Evolutionary conservation across 208 protist genomes (phyloP).

Genomic region (Crithidia bombi): DNA sequence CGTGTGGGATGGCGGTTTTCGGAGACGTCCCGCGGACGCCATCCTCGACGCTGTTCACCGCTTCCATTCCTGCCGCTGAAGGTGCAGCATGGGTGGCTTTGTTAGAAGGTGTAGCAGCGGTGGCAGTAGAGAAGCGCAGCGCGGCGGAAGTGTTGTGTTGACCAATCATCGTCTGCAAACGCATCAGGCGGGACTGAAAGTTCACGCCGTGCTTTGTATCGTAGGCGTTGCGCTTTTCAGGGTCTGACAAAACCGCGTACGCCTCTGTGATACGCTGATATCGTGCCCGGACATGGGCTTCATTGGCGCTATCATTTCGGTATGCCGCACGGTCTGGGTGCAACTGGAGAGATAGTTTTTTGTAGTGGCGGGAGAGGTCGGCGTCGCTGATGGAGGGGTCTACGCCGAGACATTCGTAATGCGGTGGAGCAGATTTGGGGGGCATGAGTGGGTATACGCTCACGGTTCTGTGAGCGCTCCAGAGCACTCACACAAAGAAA

Average conservation of each 20-base stretch:
- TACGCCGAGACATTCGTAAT: slow-evolving; percentile 80
- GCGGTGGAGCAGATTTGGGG: slow-evolving; percentile 33
- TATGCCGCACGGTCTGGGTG: slow-evolving; percentile 83
- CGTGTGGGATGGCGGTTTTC: too few relatives aligned
- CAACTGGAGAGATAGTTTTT: slow-evolving; percentile 66
- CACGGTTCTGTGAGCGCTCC: too few relatives aligned
- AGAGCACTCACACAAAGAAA: too few relatives aligned
- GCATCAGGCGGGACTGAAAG: slow-evolving; percentile 50
- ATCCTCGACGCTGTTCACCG: background rate
- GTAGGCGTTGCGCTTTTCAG: slow-evolving; percentile 60
- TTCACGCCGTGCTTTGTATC: slow-evolving; percentile 80
- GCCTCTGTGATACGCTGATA: slow-evolving; percentile 79
- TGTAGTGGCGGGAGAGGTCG: slow-evolving; percentile 70
- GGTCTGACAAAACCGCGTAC: slow-evolving; percentile 77
- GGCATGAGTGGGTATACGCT: slow-evolving; percentile 1
- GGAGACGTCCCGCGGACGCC: too few relatives aligned
- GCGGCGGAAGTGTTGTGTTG: slow-evolving; percentile 38
- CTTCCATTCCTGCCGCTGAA: background rate
- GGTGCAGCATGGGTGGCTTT: background rate
- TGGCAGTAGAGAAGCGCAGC: slow-evolving; percentile 9
- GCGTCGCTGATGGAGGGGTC: slow-evolving; percentile 43
- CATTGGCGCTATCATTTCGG: slow-evolving; percentile 30
- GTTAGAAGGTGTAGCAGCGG: background rate
- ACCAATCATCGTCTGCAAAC: slow-evolving; percentile 39
- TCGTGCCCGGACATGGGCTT: slow-evolving; percentile 40